Percentiles rank a stretch among this genome's conserved stretches.
Evolutionary conservation across 2,329 filamentous ascomycete species (phyloP).

Genomic region (Conoideocrella luteorostrata): DNA sequence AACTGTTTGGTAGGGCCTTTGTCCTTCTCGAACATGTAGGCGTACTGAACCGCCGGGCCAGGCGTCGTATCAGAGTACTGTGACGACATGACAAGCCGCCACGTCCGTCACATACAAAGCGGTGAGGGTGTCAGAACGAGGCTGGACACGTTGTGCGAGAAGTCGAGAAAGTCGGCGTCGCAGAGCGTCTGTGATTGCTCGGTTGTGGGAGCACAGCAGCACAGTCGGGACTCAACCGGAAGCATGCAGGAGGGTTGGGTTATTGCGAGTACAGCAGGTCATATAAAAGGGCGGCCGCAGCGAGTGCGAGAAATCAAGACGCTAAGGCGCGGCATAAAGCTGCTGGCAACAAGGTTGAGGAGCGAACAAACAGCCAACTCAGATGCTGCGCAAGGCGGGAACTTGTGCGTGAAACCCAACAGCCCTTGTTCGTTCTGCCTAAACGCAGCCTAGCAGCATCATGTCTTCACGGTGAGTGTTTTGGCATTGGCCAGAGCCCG

Average conservation of each 20-base stretch:
- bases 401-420: not conserved
- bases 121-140: not conserved
- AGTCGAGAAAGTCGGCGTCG: not conserved
- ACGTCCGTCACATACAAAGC: slow-evolving; percentile 8
- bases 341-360: not conserved
- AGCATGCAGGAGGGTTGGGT: not conserved
- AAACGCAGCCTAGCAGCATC: slow-evolving; percentile 2
- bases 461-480: not conserved
- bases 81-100: slow-evolving; percentile 14
- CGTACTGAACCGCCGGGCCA: slow-evolving; percentile 40
- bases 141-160: not conserved
- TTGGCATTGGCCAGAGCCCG: not conserved
- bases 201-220: slow-evolving; percentile 4
- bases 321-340: not conserved
- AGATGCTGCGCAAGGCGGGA: no score
- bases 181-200: not conserved
- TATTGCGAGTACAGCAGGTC: not conserved
- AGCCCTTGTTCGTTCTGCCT: not conserved
- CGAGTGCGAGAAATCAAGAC: not conserved
- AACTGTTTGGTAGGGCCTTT: slow-evolving; percentile 63
- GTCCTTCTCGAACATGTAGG: slow-evolving; percentile 60
- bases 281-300: not conserved
- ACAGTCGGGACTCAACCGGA: not conserved
- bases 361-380: no score
- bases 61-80: slow-evolving; percentile 18